These are phyloP conservation scores for Syzygium oleosum DNA, from an alignment of 345 rosid species.

Conservation along the genomic window DNA sequence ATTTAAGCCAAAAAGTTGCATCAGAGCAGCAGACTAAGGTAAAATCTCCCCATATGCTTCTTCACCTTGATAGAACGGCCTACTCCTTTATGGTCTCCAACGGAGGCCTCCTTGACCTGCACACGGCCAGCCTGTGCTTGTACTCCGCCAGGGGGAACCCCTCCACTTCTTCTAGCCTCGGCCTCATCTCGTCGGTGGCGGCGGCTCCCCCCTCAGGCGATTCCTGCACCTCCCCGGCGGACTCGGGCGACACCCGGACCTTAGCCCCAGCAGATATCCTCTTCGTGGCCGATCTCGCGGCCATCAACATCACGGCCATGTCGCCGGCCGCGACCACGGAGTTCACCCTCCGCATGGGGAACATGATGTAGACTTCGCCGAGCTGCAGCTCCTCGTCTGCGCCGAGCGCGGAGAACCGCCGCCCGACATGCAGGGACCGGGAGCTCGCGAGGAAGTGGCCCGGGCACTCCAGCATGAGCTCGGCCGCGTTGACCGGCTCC, in stretches of 20 bases:
- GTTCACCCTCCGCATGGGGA: slow-evolving; percentile 46
- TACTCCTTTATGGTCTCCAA: slow-evolving; percentile 60
- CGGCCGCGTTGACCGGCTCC: slow-evolving; percentile 41
- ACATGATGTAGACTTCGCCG: slow-evolving; percentile 50
- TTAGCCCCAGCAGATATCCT: slow-evolving; percentile 21
- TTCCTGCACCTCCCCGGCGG: not conserved
- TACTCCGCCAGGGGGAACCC: slow-evolving; percentile 23
- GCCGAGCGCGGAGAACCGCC: slow-evolving; percentile 39
- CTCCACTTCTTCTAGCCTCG: slow-evolving; percentile 21
- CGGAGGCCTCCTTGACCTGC: slow-evolving; percentile 47
- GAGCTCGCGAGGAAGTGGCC: slow-evolving; percentile 35
- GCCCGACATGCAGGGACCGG: slow-evolving; percentile 40
- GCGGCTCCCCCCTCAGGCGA: not conserved
- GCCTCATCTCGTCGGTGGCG: not conserved
- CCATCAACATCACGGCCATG: slow-evolving; percentile 48
- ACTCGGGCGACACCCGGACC: slow-evolving; percentile 14
- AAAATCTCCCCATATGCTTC: not conserved
- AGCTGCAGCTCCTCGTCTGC: slow-evolving; percentile 60
- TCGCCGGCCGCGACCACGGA: slow-evolving; percentile 42
- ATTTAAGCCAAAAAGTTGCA: not conserved
- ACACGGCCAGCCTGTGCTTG: slow-evolving; percentile 20
- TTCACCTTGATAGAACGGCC: slow-evolving; percentile 17
- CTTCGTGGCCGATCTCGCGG: slow-evolving; percentile 25
- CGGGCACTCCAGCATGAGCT: slow-evolving; percentile 64
- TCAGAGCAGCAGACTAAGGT: not conserved